A percentile compares a stretch with the other conserved stretches of the same genome.
Conservation (phyloP, 768 basidiomycete species). For the Ephemerocybe angulata region DNA sequence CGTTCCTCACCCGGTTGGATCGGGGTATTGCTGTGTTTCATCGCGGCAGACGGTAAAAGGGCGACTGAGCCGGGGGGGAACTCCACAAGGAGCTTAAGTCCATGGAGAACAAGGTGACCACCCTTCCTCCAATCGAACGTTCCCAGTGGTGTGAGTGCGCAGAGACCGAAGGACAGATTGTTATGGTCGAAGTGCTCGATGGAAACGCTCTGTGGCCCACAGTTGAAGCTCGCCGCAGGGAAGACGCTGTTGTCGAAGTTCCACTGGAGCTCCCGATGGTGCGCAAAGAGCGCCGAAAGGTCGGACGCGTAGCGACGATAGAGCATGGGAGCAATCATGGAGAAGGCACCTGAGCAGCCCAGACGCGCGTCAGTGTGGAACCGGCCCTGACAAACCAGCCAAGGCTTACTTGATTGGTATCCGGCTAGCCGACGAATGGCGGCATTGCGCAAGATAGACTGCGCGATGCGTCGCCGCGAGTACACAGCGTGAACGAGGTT, state of each 20-base stretch:
- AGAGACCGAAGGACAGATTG: constrained; percentile 3
- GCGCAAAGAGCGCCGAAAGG: background rate
- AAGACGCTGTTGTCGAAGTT: background rate
- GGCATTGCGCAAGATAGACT: background rate
- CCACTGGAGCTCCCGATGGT: background rate
- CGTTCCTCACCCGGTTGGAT: constrained; percentile 8
- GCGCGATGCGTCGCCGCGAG: background rate
- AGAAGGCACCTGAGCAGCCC: background rate
- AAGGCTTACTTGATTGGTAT: background rate
- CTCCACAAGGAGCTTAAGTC: background rate
- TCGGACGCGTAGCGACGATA: background rate
- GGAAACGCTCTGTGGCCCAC: background rate
- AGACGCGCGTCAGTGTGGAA: background rate
- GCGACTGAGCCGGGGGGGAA: background rate
- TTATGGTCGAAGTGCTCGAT: background rate
- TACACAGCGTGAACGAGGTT: background rate
- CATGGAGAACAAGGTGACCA: constrained; percentile 3
- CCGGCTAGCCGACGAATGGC: background rate
- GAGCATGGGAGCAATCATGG: background rate
- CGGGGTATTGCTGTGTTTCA: constrained; percentile 13
- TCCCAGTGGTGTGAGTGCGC: background rate
- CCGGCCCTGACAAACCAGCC: background rate
- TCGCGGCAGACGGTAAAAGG: constrained; percentile 1
- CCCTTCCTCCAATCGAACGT: background rate
- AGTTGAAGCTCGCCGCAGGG: background rate